Evolutionary conservation across 2,329 filamentous ascomycete genomes (phyloP).

Genomic region (Cladosporium cucumerinum): DNA sequence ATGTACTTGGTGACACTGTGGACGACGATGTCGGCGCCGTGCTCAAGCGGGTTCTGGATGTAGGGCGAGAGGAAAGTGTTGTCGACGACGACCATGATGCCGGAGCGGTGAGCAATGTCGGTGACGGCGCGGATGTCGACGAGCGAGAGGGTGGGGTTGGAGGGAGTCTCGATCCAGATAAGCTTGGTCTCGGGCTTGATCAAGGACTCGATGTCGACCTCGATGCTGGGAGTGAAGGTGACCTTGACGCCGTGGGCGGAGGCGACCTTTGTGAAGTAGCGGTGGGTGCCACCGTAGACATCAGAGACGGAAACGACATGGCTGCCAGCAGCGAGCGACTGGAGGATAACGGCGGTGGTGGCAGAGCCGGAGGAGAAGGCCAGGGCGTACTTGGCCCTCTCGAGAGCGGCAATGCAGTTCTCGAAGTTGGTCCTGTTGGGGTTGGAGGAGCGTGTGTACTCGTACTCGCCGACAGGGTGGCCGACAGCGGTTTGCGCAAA

Average conservation of each 20-base stretch:
- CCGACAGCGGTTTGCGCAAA: conserved; percentile 90
- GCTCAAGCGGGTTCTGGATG: conserved; percentile 91
- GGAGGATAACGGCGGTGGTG: conserved; percentile 87
- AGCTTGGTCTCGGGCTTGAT: conserved; percentile 87
- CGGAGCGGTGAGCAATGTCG: conserved; percentile 76
- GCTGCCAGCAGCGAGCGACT: conserved; percentile 83
- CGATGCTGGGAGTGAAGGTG: conserved; percentile 90
- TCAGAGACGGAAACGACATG: conserved; percentile 97
- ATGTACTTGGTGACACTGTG: conserved; percentile 99
- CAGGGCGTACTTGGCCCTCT: conserved; percentile 87
- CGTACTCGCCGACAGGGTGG: conserved; percentile 80
- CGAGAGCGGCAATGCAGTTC: conserved; percentile 81
- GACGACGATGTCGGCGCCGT: conserved; percentile 93
- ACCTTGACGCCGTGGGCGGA: conserved; percentile 90
- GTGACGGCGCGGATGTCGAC: conserved; percentile 90
- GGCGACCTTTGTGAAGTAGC: conserved; percentile 98
- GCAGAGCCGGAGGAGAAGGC: conserved; percentile 94
- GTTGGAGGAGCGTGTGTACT: conserved; percentile 91
- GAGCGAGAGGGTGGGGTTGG: conserved; percentile 87
- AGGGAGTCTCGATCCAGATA: conserved; percentile 95
- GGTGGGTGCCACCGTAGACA: conserved; percentile 95
- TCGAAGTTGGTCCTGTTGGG: conserved; percentile 96
- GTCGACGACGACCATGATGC: conserved; percentile 95
- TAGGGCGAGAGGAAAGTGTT: conserved; percentile 98
- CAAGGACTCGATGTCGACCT: conserved; percentile 78